A percentile compares a stretch with the other conserved stretches of the same genome.
Conservation (phyloP, 208 protist genomes). For the Entamoeba histolytica region DNA sequence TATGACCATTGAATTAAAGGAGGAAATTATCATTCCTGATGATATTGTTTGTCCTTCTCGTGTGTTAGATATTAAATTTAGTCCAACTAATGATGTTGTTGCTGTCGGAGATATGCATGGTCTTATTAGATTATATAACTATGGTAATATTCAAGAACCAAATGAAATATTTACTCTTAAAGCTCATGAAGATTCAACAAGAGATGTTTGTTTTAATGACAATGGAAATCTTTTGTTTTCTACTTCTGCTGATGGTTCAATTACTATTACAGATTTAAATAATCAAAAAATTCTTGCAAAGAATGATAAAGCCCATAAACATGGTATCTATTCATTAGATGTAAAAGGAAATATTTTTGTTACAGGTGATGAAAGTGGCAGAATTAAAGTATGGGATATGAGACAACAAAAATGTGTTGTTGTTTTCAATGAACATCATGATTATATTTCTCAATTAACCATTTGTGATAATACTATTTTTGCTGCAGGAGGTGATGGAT, state of each 20-base stretch:
- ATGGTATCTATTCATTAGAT: not conserved
- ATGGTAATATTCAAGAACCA: not conserved
- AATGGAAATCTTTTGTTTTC: not conserved
- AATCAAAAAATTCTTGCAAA: not conserved
- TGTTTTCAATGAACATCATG: not conserved
- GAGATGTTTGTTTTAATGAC: not conserved
- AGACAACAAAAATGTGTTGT: not conserved
- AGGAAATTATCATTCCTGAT: too few relatives aligned
- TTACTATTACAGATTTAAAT: not conserved
- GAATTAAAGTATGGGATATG: conserved; percentile 3
- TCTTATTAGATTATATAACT: not conserved
- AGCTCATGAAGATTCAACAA: not conserved
- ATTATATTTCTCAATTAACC: not conserved
- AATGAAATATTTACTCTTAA: not conserved
- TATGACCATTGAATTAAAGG: too few relatives aligned
- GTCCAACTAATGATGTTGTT: not conserved
- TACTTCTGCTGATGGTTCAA: too few relatives aligned
- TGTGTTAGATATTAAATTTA: not conserved
- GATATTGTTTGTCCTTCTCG: not conserved
- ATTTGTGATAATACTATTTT: not conserved
- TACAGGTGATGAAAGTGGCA: conserved; percentile 1
- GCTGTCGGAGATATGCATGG: not conserved
- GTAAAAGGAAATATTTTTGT: not conserved
- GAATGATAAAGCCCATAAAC: not conserved
- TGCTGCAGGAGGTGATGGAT: not conserved